A percentile compares a stretch with the other conserved stretches of the same genome.
Evolutionary conservation across 75 land plant genomes (phyloP).

Genomic region (Cunninghamia lanceolata): DNA sequence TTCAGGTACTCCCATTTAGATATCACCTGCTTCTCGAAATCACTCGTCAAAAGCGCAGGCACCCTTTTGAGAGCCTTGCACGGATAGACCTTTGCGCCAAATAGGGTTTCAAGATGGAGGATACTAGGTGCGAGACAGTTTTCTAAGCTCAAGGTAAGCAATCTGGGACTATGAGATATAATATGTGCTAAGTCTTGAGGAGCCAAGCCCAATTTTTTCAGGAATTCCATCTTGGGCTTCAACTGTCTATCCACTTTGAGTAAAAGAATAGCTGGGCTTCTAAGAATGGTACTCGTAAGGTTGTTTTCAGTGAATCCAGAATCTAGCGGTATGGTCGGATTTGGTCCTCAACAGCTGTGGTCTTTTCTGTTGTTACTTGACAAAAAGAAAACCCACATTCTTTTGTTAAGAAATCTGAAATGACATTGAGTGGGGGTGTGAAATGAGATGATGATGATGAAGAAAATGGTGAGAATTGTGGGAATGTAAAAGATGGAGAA

Average conservation of each 20-base stretch:
- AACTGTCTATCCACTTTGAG: constrained; percentile 21
- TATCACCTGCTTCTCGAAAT: neutral
- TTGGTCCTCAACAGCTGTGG: neutral
- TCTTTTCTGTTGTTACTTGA: neutral
- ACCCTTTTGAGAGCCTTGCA: neutral
- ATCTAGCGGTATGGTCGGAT: neutral
- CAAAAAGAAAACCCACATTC: neutral
- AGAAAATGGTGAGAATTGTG: too few species aligned
- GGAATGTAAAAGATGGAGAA: too few species aligned
- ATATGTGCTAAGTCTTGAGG: constrained; percentile 13
- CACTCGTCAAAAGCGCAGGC: neutral
- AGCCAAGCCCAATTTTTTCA: constrained; percentile 18
- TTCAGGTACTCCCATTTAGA: neutral
- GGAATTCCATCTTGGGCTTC: constrained; percentile 17
- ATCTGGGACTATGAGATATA: constrained; percentile 21
- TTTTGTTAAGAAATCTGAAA: too few species aligned
- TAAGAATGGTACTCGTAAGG: constrained; percentile 2
- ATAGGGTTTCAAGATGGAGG: constrained; percentile 22
- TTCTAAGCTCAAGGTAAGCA: constrained; percentile 7
- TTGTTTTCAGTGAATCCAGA: neutral
- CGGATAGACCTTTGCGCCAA: neutral
- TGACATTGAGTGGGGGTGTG: too few species aligned
- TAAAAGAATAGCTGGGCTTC: constrained; percentile 32
- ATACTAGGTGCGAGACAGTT: constrained; percentile 11
- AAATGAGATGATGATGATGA: too few species aligned